Base-by-base conservation (phyloP, 1,284 basidiomycete genomes). In the Papiliotrema laurentii region DNA sequence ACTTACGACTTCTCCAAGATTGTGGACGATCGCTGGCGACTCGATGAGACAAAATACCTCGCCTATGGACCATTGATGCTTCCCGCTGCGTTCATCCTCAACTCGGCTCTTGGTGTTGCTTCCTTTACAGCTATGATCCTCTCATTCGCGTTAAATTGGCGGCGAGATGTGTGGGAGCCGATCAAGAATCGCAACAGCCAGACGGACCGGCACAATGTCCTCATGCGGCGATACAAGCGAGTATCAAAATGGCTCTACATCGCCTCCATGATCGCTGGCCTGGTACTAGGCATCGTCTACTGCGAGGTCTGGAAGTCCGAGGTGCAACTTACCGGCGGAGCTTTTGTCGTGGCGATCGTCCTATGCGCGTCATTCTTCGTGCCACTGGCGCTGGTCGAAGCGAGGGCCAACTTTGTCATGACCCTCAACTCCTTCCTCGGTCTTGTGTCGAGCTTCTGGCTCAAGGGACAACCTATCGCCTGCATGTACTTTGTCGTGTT, bases 361-460 rank as follows among this genome's bases (percentile, higher is more conserved):
- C 22, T 22, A 16, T 39, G 37, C 37, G 37, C 37, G 18, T 39
- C 37, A 13, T 39, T 39, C 14, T 39, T 21, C 19, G 14, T 39
- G 6, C 37, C 37, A 13, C 37, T 39, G n/a, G 37, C 37, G 13
- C 37, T 39, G 37, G 37, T 39, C 6, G 9, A 39, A 25, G 37
- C 37, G 19, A n/a, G 37, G 22, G 19, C 19, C 6, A 39, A 39
- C 37, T 10, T 39, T 25, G 37, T 39, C 37, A 10, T 39, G 14
- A 39, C 37, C n/a, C 37, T 39, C 37, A 39, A 39, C 37, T 21
- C 19, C 37, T 39, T 39, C 14, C 37, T 39, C 37, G 9, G 24
- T 5, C 19, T 39, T n/a, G 37, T 39, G 6, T 39, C 37, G 19
- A 22, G 18, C 4, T 39, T 22, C 37, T 39, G 37, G 37, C 37